Base-by-base conservation (phyloP, 1,284 basidiomycete genomes). In the Vanrija humicola region DNA sequence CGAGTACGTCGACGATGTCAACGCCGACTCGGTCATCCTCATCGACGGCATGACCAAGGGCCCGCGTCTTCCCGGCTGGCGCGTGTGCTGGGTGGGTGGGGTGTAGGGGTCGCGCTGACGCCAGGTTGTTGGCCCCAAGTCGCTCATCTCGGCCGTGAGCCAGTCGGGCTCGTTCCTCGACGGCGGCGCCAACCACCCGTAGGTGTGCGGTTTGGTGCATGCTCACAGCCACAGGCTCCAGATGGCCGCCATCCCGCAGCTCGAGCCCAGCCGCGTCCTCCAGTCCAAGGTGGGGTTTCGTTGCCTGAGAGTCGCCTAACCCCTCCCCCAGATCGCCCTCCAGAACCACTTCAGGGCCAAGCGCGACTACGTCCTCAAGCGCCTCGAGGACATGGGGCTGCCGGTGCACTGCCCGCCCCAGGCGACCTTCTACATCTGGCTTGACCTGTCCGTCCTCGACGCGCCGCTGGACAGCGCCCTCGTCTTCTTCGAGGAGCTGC, bases 41-140 rank as follows among this genome's bases (percentile, higher is more conserved):
- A 87, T 97, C 62, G 90, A 95, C 67, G 93, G 93, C 23, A 81
- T 97, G 49, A 96, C 93, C 14, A 95, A 96, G 82, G 90, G 87
- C 49, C 79, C 77, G 69, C 63, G 75, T 68, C 85, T 92, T 46
- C 90, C 92, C 10, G 92, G 92, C 21, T 95, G 90, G 90, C 84
- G 93, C 66, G 81, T 93, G 38, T 94, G 91, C 79, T 97, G 93
- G 93, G 91, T 29, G 28, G 28, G 28, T 29, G 28, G 8, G 28
- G 8, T 2, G 28, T 12, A 12, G 7, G 8, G 28, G 28, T 6
- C 10, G 28, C 10, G 28, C 28, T 29, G 2, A 40, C 23, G 3
- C 5, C 29, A 57, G 51, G 51, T 96, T 16, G 75, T 96, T n/a
- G 94, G 90, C 0, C 92, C 91, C n/a, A 90, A 87, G 77, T 87